Conservation (phyloP, 2,329 filamentous ascomycete genomes). For the Podosphaera fusca region DNA sequence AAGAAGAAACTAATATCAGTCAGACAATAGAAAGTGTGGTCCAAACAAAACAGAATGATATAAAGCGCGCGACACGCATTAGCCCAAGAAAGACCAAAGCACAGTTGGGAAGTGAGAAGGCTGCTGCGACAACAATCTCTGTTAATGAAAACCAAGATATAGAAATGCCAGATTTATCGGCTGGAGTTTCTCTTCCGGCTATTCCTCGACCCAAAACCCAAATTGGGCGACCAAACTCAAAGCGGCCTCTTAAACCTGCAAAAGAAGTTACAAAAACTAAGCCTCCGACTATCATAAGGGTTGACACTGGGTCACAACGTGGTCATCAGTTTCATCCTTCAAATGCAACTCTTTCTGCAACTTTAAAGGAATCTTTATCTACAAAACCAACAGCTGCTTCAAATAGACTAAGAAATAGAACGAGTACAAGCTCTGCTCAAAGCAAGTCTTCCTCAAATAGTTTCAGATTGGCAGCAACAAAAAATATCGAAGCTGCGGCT, state of each 20-base stretch:
- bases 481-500: conserved; percentile 51
- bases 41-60: conserved; percentile 15
- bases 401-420: conserved; percentile 34
- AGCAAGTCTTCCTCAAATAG: conserved; percentile 24
- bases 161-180: conserved; percentile 32
- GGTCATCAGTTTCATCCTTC: conserved; percentile 37
- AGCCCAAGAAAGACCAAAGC: conserved; percentile 29
- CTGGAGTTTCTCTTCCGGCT: conserved; percentile 31
- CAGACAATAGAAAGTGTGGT: conserved; percentile 25
- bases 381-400: conserved; percentile 22
- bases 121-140: conserved; percentile 13
- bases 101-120: conserved; percentile 15
- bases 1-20: background rate
- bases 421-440: conserved; percentile 25
- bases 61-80: conserved; percentile 22
- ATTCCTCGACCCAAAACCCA: conserved; percentile 27
- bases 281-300: conserved; percentile 47
- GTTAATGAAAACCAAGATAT: conserved; percentile 22
- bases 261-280: conserved; percentile 39
- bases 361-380: conserved; percentile 31
- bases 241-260: conserved; percentile 36
- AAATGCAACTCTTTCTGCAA: conserved; percentile 32
- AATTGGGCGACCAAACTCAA: conserved; percentile 25
- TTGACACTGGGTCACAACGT: conserved; percentile 43
- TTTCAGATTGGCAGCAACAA: conserved; percentile 44